Conservation (phyloP, 192 early-diverging fungal genomes). For the Rhizoclosmatium globosum region DNA sequence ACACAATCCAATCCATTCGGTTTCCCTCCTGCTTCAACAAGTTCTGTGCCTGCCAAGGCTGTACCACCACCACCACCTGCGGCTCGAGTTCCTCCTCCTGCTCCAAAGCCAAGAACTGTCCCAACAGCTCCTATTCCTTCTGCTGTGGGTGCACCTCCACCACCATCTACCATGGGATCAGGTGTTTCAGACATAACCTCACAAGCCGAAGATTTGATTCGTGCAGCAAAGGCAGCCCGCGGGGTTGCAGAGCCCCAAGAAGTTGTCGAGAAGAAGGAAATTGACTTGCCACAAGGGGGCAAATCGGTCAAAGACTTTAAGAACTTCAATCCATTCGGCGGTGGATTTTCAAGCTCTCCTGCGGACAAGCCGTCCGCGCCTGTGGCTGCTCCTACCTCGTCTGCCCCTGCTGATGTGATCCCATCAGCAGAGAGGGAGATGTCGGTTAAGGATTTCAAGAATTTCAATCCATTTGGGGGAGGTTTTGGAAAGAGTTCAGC, state of each 20-base stretch:
- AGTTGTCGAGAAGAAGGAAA: background rate
- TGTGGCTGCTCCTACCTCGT: background rate
- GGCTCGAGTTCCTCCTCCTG: background rate
- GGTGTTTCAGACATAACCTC: background rate
- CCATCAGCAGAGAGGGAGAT: slow-evolving; percentile 5
- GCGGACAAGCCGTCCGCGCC: background rate
- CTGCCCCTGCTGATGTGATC: background rate
- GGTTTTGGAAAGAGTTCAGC: slow-evolving; percentile 28
- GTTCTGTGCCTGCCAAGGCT: background rate
- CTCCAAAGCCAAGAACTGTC: background rate
- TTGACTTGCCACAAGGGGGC: background rate
- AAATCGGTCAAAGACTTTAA: slow-evolving; percentile 40
- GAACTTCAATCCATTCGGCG: slow-evolving; percentile 41
- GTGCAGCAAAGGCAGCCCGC: slow-evolving; percentile 20
- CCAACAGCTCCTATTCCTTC: background rate
- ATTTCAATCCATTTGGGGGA: slow-evolving; percentile 39
- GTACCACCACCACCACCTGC: slow-evolving; percentile 11
- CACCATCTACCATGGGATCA: background rate
- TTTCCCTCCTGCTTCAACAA: background rate
- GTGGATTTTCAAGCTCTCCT: slow-evolving; percentile 22
- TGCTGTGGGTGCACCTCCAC: background rate
- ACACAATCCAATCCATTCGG: slow-evolving; percentile 15
- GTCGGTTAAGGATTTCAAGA: slow-evolving; percentile 43
- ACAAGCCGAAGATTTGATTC: slow-evolving; percentile 26
- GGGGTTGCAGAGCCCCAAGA: too few species aligned